A percentile compares a stretch with the other conserved stretches of the same genome.
These are phyloP conservation scores for Lasiodiplodia citricola DNA, from an alignment of 2,329 filamentous ascomycete genomes.

Conservation along the genomic window DNA sequence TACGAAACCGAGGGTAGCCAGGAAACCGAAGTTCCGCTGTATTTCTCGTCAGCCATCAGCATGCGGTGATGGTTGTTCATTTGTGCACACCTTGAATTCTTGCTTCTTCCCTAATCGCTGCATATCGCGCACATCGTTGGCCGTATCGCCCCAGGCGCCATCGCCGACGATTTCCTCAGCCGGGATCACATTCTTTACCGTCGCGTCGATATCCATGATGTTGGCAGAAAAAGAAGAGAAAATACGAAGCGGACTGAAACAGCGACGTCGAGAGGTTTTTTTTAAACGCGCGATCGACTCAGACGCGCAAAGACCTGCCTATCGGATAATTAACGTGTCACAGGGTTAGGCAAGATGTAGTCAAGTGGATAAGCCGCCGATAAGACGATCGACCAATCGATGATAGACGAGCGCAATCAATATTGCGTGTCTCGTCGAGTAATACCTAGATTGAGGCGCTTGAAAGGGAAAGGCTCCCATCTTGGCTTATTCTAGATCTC, in stretches of 20 bases:
- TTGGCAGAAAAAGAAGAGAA: background rate
- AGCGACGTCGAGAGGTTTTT: background rate
- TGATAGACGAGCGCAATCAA: too few relatives aligned
- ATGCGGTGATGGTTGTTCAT: background rate
- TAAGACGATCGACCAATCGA: background rate
- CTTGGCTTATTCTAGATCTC: too few relatives aligned
- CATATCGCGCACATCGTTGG: conserved; percentile 45
- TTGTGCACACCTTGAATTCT: conserved; percentile 48
- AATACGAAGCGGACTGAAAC: background rate
- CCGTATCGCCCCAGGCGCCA: conserved; percentile 26
- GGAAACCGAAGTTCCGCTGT: conserved; percentile 56
- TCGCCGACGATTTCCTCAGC: conserved; percentile 13
- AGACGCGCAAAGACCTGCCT: background rate
- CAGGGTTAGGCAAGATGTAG: background rate
- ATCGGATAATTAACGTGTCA: background rate
- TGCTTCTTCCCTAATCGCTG: conserved; percentile 57
- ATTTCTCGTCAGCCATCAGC: background rate
- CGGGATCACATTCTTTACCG: conserved; percentile 4
- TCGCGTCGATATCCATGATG: background rate
- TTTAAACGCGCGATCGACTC: conserved; percentile 1
- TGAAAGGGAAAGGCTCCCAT: too few relatives aligned
- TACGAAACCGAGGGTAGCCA: conserved; percentile 60
- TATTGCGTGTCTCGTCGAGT: too few relatives aligned
- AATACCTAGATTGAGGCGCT: too few relatives aligned
- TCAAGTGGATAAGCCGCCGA: background rate